Evolutionary conservation across 2,329 filamentous ascomycete species (phyloP), one percentile per base, ranked within the genome.

Genomic region (Stagonosporopsis rhizophila): DNA sequence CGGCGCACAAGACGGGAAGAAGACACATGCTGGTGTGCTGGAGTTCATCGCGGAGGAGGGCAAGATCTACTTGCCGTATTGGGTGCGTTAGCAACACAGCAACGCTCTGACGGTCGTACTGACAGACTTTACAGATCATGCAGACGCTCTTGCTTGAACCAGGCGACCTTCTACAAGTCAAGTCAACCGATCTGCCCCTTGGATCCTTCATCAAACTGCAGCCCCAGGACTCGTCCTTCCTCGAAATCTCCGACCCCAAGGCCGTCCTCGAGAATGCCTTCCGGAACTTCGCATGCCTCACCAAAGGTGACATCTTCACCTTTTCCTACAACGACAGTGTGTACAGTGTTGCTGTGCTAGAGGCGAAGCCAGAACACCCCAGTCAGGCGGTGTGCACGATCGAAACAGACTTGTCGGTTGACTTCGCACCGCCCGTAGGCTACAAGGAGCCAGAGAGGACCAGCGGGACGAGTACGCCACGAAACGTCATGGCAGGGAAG

Each of bases 1-100:
- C 73, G 92, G 93, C 22, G 87, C 89, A 60, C 97, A 98, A 74
- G 92, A 93, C 25, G 87, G 89, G 52, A 89, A 84, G 74, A 89
- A 90, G 74, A 95, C 94, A 23, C 95, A 99, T 77, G 93, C 91
- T 5, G 95, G 95, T 81, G 95, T 99, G 19, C 79, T 99, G 61
- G 95, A 99, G 77, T 99, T 99, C 73, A 95, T 96, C 53, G 95
- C 95, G 4, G 95, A 99, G 74, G 95, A 99, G 77, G 95, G 95
- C 45, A 90, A 95, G 74, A 92, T 96, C 50, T 99, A 99, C 78
- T 83, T 99, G 59, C 95, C 95, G 28, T 92, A 93, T 77, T 99
- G 95, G 94, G 90, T 93, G 80, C 62, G 77, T 57, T 45, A 15
- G 20, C 38, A 2, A 25, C n/a, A 22, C 14, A 32, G 8, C 17